A percentile compares a stretch with the other conserved stretches of the same genome.
Conservation (phyloP, 2,329 filamentous ascomycete genomes). For the Paecilomyces dactylethromorphus region DNA sequence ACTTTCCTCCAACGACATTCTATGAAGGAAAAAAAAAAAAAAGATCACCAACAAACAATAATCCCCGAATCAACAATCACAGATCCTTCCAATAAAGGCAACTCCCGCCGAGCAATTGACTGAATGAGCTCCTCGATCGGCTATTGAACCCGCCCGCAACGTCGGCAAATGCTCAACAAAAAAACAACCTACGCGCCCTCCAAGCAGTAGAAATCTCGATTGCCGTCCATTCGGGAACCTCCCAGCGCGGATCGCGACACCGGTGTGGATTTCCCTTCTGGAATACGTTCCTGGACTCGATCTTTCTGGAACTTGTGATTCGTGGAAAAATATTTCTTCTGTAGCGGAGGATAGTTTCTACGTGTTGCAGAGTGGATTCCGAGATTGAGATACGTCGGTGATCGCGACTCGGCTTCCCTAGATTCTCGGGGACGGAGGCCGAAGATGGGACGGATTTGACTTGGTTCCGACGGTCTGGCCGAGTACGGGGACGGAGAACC, state of each 20-base stretch:
- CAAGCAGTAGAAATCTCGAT: background rate
- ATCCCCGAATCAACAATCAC: too few relatives aligned
- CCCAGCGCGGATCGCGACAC: background rate
- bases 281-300: background rate
- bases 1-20: background rate
- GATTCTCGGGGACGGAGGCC: background rate
- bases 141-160: background rate
- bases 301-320: background rate
- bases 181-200: background rate
- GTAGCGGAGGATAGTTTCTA: too few relatives aligned
- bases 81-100: background rate
- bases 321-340: background rate
- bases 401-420: background rate
- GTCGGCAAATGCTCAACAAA: background rate
- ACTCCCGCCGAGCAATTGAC: background rate
- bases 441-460: background rate
- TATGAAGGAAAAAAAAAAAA: background rate
- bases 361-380: background rate
- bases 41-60: background rate
- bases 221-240: too few relatives aligned
- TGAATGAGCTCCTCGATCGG: background rate
- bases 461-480: background rate
- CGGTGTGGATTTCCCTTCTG: background rate
- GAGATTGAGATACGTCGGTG: background rate
- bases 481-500: too few relatives aligned